These are phyloP conservation scores for Capronia coronata DNA, from an alignment of 2,329 filamentous ascomycete species.

Conservation along the genomic window DNA sequence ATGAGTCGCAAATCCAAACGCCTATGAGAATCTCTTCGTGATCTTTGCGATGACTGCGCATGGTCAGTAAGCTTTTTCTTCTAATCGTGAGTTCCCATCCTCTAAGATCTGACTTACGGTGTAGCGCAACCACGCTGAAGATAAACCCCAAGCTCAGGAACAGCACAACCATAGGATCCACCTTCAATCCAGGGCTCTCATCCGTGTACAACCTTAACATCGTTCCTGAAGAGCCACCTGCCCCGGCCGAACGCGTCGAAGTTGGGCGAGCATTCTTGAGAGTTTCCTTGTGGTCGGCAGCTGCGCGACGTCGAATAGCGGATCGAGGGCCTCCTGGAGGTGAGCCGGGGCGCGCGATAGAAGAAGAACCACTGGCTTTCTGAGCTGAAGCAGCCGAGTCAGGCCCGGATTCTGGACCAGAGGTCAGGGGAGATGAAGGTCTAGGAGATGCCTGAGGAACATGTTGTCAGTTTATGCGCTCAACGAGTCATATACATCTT, in stretches of 20 bases:
- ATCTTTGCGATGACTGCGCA: conserved; percentile 90
- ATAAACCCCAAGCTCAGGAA: conserved; percentile 97
- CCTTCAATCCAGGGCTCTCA: conserved; percentile 93
- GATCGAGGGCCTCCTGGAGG: conserved; percentile 91
- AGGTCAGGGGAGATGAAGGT: conserved; percentile 41
- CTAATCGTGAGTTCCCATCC: too few relatives aligned
- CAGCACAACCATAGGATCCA: conserved; percentile 94
- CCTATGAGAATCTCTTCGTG: conserved; percentile 69
- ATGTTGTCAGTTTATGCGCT: background rate
- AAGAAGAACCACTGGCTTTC: conserved; percentile 59
- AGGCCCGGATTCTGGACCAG: conserved; percentile 41
- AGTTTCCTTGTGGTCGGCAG: conserved; percentile 95
- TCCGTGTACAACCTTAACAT: conserved; percentile 99
- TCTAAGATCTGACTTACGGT: conserved; percentile 68
- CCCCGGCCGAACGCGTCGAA: conserved; percentile 87
- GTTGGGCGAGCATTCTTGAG: conserved; percentile 86
- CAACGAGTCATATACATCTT: background rate
- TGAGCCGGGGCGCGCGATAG: conserved; percentile 71
- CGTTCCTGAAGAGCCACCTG: conserved; percentile 91
- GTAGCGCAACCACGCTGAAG: conserved; percentile 93
- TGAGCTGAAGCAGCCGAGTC: conserved; percentile 44
- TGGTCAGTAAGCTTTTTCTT: too few relatives aligned
- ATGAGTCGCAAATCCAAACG: background rate
- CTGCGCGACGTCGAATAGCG: conserved; percentile 88
- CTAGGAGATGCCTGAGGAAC: conserved; percentile 14